Evolutionary conservation across 768 basidiomycete genomes (phyloP).

Genomic region (Coprinopsis strossmayeri): DNA sequence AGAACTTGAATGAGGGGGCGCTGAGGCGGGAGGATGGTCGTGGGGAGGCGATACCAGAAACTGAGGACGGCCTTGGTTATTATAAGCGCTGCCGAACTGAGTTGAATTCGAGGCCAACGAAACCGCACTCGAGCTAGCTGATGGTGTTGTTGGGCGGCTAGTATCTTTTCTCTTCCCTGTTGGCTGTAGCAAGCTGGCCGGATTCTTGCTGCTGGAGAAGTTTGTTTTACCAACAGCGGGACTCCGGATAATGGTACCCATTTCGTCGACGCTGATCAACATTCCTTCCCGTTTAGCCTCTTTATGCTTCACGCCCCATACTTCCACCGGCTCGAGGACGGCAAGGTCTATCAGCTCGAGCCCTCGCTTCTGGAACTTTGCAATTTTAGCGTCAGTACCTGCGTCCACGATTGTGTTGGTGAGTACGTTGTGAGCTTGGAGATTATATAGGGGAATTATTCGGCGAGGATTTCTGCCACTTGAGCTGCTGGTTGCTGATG

Average conservation of each 20-base stretch:
- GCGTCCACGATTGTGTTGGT: constrained; percentile 84
- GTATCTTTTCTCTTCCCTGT: neutral
- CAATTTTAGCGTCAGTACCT: constrained; percentile 82
- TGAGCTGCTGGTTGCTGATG: constrained; percentile 17
- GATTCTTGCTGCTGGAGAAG: constrained; percentile 12
- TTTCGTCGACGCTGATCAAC: constrained; percentile 26
- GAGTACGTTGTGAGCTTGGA: constrained; percentile 84
- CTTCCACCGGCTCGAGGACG: constrained; percentile 74
- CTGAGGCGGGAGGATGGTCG: constrained; percentile 11
- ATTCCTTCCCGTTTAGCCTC: constrained; percentile 20
- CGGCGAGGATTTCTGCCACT: constrained; percentile 38
- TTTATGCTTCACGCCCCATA: constrained; percentile 42
- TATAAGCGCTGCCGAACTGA: constrained; percentile 12
- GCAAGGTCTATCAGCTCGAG: constrained; percentile 76
- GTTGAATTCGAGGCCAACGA: constrained; percentile 17
- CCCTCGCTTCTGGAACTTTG: constrained; percentile 66
- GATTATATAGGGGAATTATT: constrained; percentile 82
- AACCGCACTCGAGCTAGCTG: constrained; percentile 21
- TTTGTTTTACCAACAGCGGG: constrained; percentile 7
- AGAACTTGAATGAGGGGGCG: constrained; percentile 7
- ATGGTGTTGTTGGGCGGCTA: constrained; percentile 16
- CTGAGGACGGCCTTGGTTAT: neutral
- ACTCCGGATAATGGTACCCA: constrained; percentile 18
- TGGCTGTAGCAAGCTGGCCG: constrained; percentile 15
- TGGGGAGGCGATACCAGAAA: constrained; percentile 10